phyloP scores from a whole-genome alignment of 1,284 basidiomycete species.

The Sporisorium scitamineum region DNA sequence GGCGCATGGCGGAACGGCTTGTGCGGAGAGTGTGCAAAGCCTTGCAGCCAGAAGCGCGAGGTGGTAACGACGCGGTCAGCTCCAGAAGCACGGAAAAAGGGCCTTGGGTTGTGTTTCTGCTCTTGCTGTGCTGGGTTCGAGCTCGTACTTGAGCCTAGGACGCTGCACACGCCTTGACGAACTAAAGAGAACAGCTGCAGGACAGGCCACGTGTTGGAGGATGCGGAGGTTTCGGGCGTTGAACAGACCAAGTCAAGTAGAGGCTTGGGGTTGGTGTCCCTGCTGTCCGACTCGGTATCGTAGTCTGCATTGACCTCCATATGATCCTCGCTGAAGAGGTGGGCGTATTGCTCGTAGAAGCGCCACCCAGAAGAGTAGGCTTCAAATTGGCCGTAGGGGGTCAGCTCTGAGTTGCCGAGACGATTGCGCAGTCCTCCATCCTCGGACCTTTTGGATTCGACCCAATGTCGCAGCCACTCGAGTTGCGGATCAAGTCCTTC shows the following conservation, averaged over 20 bases:
- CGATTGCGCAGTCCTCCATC: slow-evolving; percentile 46
- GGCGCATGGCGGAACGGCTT: slow-evolving; percentile 36
- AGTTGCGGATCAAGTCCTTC: slow-evolving; percentile 33
- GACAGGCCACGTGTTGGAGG: neutral
- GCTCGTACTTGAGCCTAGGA: neutral
- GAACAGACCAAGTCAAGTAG: slow-evolving; percentile 2
- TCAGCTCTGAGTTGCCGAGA: slow-evolving; percentile 46
- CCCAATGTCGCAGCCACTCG: slow-evolving; percentile 41
- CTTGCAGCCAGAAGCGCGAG: slow-evolving; percentile 48
- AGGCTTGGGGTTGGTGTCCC: neutral
- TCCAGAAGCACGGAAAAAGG: slow-evolving; percentile 43
- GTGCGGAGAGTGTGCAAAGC: slow-evolving; percentile 28
- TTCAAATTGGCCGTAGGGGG: slow-evolving; percentile 47
- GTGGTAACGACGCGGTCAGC: slow-evolving; percentile 41
- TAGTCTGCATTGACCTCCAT: slow-evolving; percentile 41
- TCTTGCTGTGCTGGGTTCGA: neutral
- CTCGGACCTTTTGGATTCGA: slow-evolving; percentile 23
- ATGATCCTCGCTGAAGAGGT: slow-evolving; percentile 20
- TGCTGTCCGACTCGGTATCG: neutral
- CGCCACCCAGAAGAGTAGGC: slow-evolving; percentile 42
- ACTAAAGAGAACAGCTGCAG: slow-evolving; percentile 10
- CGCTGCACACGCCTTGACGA: slow-evolving; percentile 9
- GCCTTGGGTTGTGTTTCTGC: slow-evolving; percentile 3
- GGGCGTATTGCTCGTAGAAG: slow-evolving; percentile 38
- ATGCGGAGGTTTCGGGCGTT: neutral